Evolutionary conservation across 2,329 filamentous ascomycete species (phyloP), one percentile per base, ranked within the genome.

Genomic region (Aspergillus vadensis): DNA sequence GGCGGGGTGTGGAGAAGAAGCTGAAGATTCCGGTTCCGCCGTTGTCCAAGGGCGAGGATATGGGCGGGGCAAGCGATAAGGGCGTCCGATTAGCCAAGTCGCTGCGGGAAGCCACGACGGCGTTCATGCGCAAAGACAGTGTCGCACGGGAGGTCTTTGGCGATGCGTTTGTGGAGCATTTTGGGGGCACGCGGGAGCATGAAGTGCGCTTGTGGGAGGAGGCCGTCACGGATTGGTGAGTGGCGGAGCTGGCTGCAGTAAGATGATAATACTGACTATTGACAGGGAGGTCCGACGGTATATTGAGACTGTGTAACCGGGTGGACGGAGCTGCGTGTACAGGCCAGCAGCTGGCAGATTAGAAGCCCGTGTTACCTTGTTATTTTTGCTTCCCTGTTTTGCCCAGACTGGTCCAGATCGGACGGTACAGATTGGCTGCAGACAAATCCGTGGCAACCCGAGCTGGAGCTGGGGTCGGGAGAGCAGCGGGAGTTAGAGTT

Each of bases 101-200:
- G 60, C 76, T 99, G 60, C 90, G 89, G 69, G 93, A 97, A 71
- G 95, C 94, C 2, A 95, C 89, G 1, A 86, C 85, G 51, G 84
- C 85, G 51, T 97, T 99, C 72, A 89, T 85, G 80, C 81, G 86
- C 30, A 85, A 87, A 69, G 91, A 85, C 1, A 98, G 94, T 74
- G 83, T 98, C 15, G 95, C 95, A n/a, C 84, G 95, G 59, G 91
- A 98, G 74, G 91, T 97, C 0, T 91, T 99, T 76, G 95, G 95
- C 0, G 90, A 98, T 74, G 91, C 89, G 8, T 99, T 99, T 78
- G 95, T 99, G 3, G 93, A 98, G 15, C 95, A 98, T 76, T 99
- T 89, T 80, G 91, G 89, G 12, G 95, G 95, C 15, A 97, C 94
- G 17, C 85, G 95, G 65, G 89, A 96, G 75, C 93, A 99, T 77